phyloP scores from a whole-genome alignment of 169 alveolate species.

The Nephromyces sp. region DNA sequence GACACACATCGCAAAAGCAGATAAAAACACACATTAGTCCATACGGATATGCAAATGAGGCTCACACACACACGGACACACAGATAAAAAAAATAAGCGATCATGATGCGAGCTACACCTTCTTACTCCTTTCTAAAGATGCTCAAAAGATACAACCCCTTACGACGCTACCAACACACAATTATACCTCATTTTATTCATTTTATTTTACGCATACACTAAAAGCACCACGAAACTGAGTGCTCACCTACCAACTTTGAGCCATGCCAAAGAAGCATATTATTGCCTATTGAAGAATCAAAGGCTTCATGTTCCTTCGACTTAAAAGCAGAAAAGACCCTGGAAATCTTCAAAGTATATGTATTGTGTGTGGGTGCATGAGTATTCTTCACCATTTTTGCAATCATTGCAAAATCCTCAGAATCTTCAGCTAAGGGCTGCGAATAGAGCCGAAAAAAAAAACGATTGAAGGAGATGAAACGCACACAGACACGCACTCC shows the following conservation, averaged over 20 bases:
- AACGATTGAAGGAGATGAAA: neutral
- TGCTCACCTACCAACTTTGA: constrained; percentile 46
- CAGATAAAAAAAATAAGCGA: neutral
- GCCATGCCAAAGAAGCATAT: constrained; percentile 81
- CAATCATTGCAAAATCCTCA: constrained; percentile 49
- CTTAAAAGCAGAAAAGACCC: constrained; percentile 48
- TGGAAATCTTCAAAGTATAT: constrained; percentile 37
- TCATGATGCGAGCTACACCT: neutral
- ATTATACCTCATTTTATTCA: neutral
- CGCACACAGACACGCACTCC: too few relatives aligned
- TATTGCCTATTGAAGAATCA: constrained; percentile 45
- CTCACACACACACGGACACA: neutral
- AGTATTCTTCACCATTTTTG: constrained; percentile 48
- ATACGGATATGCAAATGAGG: too few relatives aligned
- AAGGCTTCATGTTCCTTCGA: constrained; percentile 61
- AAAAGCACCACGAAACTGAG: neutral
- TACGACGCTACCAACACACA: neutral
- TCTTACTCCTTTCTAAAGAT: neutral
- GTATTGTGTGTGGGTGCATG: constrained; percentile 51
- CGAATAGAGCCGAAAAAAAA: neutral
- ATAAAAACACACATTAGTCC: too few relatives aligned
- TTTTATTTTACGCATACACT: neutral
- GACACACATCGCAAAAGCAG: too few relatives aligned
- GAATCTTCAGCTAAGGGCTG: constrained; percentile 42
- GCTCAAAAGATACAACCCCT: neutral